These are phyloP conservation scores for Orbilia javanica DNA, from an alignment of 2,329 filamentous ascomycete species.

Conservation along the genomic window DNA sequence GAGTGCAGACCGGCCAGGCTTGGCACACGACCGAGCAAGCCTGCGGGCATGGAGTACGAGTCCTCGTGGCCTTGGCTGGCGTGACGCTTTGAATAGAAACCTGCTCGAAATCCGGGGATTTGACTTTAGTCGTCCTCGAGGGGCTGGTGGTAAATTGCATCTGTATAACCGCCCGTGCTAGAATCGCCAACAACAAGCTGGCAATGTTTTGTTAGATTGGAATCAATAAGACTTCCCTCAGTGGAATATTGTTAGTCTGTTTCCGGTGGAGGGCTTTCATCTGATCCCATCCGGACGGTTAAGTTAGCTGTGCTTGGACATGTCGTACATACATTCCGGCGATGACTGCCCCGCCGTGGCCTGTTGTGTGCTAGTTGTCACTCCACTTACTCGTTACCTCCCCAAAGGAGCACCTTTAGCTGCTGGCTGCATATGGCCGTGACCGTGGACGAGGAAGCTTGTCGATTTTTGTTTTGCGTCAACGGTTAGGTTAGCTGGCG, in stretches of 20 bases:
- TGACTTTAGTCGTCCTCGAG: neutral
- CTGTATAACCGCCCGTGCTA: slow-evolving; percentile 8
- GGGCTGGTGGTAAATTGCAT: neutral
- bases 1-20: slow-evolving; percentile 6
- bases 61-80: slow-evolving; percentile 26
- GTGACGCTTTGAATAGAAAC: slow-evolving; percentile 30
- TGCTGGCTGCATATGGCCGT: slow-evolving; percentile 13
- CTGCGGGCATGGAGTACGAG: slow-evolving; percentile 1
- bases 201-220: neutral
- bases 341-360: slow-evolving; percentile 30
- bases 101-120: slow-evolving; percentile 12
- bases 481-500: slow-evolving; percentile 41
- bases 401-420: slow-evolving; percentile 15
- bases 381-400: slow-evolving; percentile 34
- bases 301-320: neutral
- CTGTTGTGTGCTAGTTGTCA: slow-evolving; percentile 37
- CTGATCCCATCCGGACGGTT: slow-evolving; percentile 33
- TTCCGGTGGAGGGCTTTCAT: slow-evolving; percentile 22
- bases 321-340: slow-evolving; percentile 50
- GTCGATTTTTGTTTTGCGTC: slow-evolving; percentile 20
- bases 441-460: slow-evolving; percentile 4
- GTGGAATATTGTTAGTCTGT: neutral
- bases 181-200: neutral
- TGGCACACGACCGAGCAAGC: slow-evolving; percentile 12
- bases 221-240: neutral